phyloP scores from a whole-genome alignment of 176 grass and related monocot species.

The Cenchrus fungigraminus region DNA sequence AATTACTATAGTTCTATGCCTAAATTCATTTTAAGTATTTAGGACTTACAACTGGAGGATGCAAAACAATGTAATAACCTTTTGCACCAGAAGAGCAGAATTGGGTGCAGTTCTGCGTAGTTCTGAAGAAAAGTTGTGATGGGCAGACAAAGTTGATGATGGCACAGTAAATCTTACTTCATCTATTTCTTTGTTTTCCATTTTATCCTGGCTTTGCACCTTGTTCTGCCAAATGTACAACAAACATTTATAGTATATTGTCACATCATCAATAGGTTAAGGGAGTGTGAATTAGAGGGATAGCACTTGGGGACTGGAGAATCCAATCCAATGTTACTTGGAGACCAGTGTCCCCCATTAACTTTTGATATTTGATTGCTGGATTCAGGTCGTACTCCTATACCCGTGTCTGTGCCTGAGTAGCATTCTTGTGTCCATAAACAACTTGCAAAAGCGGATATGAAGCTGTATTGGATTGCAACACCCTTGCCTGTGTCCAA shows the following conservation, averaged over 20 bases:
- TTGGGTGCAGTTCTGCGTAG: not conserved
- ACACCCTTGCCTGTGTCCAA: not conserved
- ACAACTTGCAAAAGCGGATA: not conserved
- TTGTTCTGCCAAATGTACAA: not conserved
- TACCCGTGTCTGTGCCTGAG: not conserved
- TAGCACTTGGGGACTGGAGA: not conserved
- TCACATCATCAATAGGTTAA: not conserved
- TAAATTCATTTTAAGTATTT: not conserved
- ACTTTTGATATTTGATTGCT: not conserved
- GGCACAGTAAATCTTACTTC: not conserved
- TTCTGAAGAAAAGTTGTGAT: slow-evolving; percentile 23
- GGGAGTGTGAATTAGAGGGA: not conserved
- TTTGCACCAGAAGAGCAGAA: not conserved
- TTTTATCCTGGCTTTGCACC: not conserved
- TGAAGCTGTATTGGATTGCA: not conserved
- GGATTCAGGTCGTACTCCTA: not conserved
- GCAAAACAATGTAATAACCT: slow-evolving; percentile 4
- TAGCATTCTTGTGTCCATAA: not conserved
- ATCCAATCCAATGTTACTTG: not conserved
- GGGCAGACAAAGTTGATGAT: not conserved
- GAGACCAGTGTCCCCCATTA: not conserved
- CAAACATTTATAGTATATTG: not conserved
- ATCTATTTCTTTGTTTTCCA: not conserved
- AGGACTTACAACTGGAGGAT: not conserved
- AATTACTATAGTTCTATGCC: not conserved